Conservation (phyloP, 345 rosid species). For the Populus deltoides region DNA sequence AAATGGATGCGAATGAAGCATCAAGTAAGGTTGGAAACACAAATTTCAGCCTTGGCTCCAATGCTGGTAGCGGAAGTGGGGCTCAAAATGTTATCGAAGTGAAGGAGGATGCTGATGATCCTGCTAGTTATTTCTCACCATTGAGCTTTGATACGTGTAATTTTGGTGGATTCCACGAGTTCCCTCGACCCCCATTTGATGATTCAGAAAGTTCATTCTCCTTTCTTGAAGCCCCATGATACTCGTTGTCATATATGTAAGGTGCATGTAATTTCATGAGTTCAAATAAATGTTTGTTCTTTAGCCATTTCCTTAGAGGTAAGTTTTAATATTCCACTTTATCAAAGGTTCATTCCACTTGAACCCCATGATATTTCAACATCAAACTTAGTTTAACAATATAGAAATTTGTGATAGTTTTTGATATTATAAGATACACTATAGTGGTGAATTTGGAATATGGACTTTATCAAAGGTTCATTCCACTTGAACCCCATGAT, state of each 20-base stretch:
- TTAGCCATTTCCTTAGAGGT: neutral
- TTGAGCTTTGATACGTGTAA: conserved; percentile 68
- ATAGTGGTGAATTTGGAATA: too few species aligned
- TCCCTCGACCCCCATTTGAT: conserved; percentile 67
- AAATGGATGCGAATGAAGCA: conserved; percentile 38
- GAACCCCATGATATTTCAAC: neutral
- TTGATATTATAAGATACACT: neutral
- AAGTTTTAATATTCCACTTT: neutral
- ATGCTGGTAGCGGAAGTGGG: conserved; percentile 28
- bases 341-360: neutral
- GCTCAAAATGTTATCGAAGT: conserved; percentile 41
- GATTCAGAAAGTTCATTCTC: conserved; percentile 77
- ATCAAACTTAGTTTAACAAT: neutral
- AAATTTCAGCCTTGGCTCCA: conserved; percentile 36
- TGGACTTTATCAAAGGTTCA: neutral
- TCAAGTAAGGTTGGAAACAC: conserved; percentile 36
- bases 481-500: neutral
- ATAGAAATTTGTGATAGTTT: neutral
- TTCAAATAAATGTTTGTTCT: conserved; percentile 18
- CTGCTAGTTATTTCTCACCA: conserved; percentile 57
- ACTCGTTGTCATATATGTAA: conserved; percentile 14
- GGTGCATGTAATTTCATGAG: conserved; percentile 21
- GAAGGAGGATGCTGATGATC: conserved; percentile 53
- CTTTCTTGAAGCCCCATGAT: conserved; percentile 29
- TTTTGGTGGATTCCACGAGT: conserved; percentile 84